Base-by-base conservation (phyloP, 2,329 filamentous ascomycete species). In the Arthrobotrys sphaeroides region DNA sequence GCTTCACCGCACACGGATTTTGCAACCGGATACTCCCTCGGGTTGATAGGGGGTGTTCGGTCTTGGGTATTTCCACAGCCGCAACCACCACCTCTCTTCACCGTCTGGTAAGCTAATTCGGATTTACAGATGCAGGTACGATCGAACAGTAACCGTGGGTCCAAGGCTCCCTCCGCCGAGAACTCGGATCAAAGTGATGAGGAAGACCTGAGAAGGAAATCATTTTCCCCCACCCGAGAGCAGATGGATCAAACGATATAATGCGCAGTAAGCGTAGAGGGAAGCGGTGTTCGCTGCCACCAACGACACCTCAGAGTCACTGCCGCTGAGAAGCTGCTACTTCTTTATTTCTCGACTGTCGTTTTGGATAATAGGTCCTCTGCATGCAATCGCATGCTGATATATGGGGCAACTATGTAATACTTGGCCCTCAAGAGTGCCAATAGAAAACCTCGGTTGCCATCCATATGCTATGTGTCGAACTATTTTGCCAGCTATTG, bases 111-210 rank as follows among this genome's bases (percentile, higher is more conserved):
- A 5, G n/a, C 24, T 40, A 10, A 18, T 7, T 12, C 13, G 16
- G 9, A 24, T 66, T 47, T 47, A 28, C 20, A 73, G 69, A 73
- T 73, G 69, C 69, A 73, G 33, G 69, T 64, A 20, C 61, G 69
- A 28, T 66, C 69, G 22, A 64, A 5, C 24, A 73, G 69, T n/a
- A 73, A 73, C 24, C 69, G 69, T 20, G 69, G 69, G n/a, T 73
- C 69, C 6, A 73, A 73, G 36, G 69, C 69, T 10, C 24, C 69
- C 5, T 73, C 69, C 18, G 51, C 69, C 16, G 69, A 73, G 38
- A 66, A 66, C n/a, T 73, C 69, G 9, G 69, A 73, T 12, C 69
- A 65, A 6, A 73, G 69, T 22, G 69, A 73, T 12, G 69, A 73
- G 31, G 69, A 73, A 33, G 69, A 73, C n/a, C 22, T 45, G 1